Evolutionary conservation across 2,329 filamentous ascomycete genomes (phyloP).

Genomic region (Sclerotinia trifoliorum): DNA sequence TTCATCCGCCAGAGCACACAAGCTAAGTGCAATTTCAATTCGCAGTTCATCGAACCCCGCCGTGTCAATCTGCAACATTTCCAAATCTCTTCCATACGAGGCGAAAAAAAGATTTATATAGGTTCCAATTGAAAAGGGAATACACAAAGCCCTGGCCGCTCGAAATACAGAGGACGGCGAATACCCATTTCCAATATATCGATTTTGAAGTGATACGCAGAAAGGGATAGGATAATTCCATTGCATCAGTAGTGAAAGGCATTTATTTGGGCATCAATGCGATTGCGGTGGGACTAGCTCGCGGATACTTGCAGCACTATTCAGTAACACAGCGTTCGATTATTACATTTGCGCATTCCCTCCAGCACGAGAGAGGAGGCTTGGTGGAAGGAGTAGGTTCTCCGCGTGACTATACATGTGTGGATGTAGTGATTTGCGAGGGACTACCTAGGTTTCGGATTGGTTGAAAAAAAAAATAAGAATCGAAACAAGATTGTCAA

Average conservation of each 20-base stretch:
- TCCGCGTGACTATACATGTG: constrained; percentile 25
- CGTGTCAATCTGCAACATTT: neutral
- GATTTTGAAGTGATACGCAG: constrained; percentile 24
- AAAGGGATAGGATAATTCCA: constrained; percentile 21
- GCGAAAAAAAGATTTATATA: constrained; percentile 5
- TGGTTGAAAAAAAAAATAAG: neutral
- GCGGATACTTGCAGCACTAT: constrained; percentile 36
- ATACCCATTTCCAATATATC: constrained; percentile 25
- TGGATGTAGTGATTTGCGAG: constrained; percentile 21
- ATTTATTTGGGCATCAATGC: constrained; percentile 38
- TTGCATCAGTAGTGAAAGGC: constrained; percentile 21
- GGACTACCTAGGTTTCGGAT: constrained; percentile 14
- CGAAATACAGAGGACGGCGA: constrained; percentile 17
- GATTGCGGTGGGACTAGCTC: constrained; percentile 31
- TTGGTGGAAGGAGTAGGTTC: constrained; percentile 17
- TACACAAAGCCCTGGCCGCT: constrained; percentile 13
- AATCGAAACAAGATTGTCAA: constrained; percentile 14
- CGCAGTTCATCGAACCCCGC: constrained; percentile 6
- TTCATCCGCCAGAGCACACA: constrained; percentile 19
- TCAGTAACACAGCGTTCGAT: constrained; percentile 33
- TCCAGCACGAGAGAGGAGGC: constrained; percentile 17
- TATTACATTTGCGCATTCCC: constrained; percentile 24
- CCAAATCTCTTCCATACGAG: neutral
- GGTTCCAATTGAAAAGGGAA: constrained; percentile 8
- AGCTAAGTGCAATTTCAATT: constrained; percentile 20